Base-by-base conservation (phyloP, 2,329 filamentous ascomycete species). In the Hymenoscyphus infarciens region DNA sequence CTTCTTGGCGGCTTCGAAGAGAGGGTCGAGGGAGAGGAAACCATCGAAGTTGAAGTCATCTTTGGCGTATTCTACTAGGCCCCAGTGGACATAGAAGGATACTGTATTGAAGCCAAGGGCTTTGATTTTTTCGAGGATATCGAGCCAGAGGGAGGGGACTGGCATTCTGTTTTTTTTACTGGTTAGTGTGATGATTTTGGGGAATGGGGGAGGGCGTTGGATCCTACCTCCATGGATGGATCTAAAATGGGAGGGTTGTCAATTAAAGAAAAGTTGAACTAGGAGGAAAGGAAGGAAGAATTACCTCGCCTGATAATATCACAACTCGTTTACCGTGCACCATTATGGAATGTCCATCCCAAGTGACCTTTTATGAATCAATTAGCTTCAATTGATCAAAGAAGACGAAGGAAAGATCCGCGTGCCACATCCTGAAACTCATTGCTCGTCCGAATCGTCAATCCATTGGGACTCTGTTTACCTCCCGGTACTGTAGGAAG, bases 91-190 rank as follows among this genome's bases (percentile, higher is more conserved):
- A 13, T 56, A 56, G 29, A 56, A 56, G 29, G 25, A 29, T 15
- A 56, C 53, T 1, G 53, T 33, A 2, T 27, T 56, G 4, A 56
- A 56, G 16, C 53, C 53, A 13, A 56, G 22, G 3, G 53, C 53
- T 33, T 56, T 56, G 27, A 56, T 56, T 33, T 56, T 56, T 56
- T 56, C 53, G 25, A 56, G 29, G 53, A 56, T 29, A 8, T 56
- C 53, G 53, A 29, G 25, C 53, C 53, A 56, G 53, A 56, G 53
- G 5, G 22, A 29, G 22, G 53, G 25, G 27, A n/a, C 29, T 29
- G 53, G 53, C 29, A 29, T 11, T 56, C 53, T 56, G 29, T 33
- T n/a, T 19, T 22, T 6, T 19, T 8, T 1, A 1, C 1, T 49
- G 6, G 6, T 49, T 19, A 19, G 42, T 49, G 1, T 19, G 16